Percentiles rank a stretch among this genome's conserved stretches.
Evolutionary conservation across 2,329 filamentous ascomycete species (phyloP).

Genomic region (Coniochaeta pulveracea): DNA sequence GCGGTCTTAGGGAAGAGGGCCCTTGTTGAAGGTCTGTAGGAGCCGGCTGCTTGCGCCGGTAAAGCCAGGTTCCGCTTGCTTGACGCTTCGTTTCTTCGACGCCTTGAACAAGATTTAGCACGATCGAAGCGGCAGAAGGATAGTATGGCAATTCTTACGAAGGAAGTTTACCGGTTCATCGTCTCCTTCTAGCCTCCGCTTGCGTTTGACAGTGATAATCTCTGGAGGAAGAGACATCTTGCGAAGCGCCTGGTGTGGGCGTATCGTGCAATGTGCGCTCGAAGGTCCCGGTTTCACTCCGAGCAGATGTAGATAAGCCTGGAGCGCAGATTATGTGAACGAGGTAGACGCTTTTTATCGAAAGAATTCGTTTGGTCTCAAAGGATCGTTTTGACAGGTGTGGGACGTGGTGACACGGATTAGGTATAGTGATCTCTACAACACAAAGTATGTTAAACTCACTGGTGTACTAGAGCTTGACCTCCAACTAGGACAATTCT

Average conservation of each 20-base stretch:
- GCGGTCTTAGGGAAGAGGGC: slow-evolving; percentile 12
- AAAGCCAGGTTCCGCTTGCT: slow-evolving; percentile 41
- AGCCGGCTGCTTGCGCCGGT: slow-evolving; percentile 35
- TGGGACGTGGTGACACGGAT: no score
- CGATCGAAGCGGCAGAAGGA: not conserved
- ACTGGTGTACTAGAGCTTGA: no score
- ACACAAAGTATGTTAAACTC: no score
- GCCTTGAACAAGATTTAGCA: slow-evolving; percentile 20
- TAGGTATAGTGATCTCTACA: no score
- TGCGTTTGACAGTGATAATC: slow-evolving; percentile 50
- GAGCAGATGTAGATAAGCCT: no score
- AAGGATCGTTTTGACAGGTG: no score
- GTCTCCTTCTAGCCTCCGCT: slow-evolving; percentile 34
- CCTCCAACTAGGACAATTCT: no score
- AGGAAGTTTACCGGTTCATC: slow-evolving; percentile 43
- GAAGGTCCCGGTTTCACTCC: no score
- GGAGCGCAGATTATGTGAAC: no score
- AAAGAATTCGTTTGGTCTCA: no score
- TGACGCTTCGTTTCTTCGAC: slow-evolving; percentile 44
- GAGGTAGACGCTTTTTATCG: no score
- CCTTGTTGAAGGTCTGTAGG: slow-evolving; percentile 16
- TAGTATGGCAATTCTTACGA: slow-evolving; percentile 24
- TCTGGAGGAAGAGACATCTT: slow-evolving; percentile 46
- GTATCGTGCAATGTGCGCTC: no score
- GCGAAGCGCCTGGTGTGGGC: not conserved